Evolutionary conservation across 805 yeast genomes (phyloP).

Genomic region (Cyberlindnera petersonii): DNA sequence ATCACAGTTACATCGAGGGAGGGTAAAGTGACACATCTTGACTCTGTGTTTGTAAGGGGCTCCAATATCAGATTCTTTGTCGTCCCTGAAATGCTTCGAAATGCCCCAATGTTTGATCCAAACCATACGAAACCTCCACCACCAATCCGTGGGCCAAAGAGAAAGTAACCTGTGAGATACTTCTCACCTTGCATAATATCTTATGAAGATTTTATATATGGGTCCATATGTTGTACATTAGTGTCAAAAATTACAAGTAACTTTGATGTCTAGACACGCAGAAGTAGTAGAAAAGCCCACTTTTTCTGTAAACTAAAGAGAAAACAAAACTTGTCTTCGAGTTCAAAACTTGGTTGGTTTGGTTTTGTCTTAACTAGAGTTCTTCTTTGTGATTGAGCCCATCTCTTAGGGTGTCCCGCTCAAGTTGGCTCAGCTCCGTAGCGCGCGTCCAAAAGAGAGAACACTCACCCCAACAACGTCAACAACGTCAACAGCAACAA

Average conservation of each 20-base stretch:
- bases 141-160: conserved; percentile 60
- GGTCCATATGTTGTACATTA: conserved; percentile 1
- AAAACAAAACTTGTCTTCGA: no score
- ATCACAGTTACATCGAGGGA: conserved; percentile 74
- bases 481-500: no score
- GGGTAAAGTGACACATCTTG: conserved; percentile 71
- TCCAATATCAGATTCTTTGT: conserved; percentile 80
- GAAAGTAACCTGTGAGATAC: conserved; percentile 23
- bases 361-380: no score
- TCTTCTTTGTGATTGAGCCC: no score
- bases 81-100: conserved; percentile 81
- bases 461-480: no score
- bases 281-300: no score
- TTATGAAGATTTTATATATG: not conserved
- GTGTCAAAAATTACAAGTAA: not conserved
- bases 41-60: conserved; percentile 87
- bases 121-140: conserved; percentile 62
- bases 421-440: no score
- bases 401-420: no score
- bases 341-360: no score
- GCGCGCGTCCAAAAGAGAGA: no score
- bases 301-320: no score
- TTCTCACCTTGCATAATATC: not conserved
- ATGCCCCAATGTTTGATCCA: conserved; percentile 83
- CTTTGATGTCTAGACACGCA: no score